Evolutionary conservation across 768 basidiomycete genomes (phyloP), one percentile per base, ranked within the genome.

Genomic region (Filobasidium wieringae): DNA sequence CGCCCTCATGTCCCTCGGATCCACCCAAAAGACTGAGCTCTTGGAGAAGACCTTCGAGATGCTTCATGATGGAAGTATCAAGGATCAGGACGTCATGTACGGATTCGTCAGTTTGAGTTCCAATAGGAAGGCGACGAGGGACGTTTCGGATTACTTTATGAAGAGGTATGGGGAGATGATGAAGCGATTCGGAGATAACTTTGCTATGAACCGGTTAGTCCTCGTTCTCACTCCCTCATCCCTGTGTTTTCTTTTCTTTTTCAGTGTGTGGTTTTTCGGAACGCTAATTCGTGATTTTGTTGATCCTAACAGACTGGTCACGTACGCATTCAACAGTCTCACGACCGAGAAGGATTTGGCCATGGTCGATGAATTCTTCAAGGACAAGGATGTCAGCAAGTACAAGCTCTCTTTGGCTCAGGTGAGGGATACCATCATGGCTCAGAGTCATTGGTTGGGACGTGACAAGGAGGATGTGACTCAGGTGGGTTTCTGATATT

Each of bases 311-410:
- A 66, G 56, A 27, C 31, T 71, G 17, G 64, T 67, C 64, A 67
- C 80, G 73, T 68, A 64, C 31, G 61, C 74, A 8, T 73, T 80
- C 70, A 68, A 70, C 27, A 74, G 74, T 30, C 76, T 92, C 55
- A 81, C 84, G n/a, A 81, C 80, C 22, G 75, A 83, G 61, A 72
- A 80, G 58, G 92, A 95, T 74, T 78, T 80, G 39, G 74, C 82
- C 52, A 77, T 76, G 22, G 78, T 82, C 14, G 78, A 79, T 52
- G 79, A 74, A 4, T 93, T 88, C 79, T 96, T 90, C 78, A 80
- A 83, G 78, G 85, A 83, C 70, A 71, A 77, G 66, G 71, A 68
- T 53, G 62, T 55, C 2, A 30, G 41, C 19, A 59, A 63, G 64
- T 74, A 66, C 68, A 68, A 67, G 54, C 56, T 70, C 36, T 63